phyloP scores from a whole-genome alignment of 176 grass and related monocot species.

The Secale cereale region DNA sequence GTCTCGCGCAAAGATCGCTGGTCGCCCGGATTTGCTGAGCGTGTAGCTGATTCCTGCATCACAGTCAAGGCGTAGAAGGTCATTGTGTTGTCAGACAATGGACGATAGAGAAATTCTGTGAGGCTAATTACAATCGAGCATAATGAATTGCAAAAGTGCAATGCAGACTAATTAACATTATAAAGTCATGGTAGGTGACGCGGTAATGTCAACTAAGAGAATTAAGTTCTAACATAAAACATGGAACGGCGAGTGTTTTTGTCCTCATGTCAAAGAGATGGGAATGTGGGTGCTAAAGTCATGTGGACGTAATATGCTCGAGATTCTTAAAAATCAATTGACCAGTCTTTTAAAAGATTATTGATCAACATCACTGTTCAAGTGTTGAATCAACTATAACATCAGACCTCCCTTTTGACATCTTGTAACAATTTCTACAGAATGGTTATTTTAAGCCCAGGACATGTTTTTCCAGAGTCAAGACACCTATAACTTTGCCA shows the following conservation, averaged over 20 bases:
- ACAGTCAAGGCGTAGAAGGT: neutral
- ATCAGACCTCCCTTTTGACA: neutral
- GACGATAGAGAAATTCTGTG: neutral
- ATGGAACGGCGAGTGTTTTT: neutral
- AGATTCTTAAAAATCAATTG: neutral
- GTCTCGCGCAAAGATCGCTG: conserved; percentile 87
- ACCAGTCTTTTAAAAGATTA: neutral
- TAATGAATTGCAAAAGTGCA: conserved; percentile 3
- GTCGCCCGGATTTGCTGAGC: conserved; percentile 83
- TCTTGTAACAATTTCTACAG: neutral
- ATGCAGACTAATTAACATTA: neutral
- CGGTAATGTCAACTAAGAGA: neutral
- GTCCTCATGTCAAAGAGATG: neutral
- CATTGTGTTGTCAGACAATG: neutral
- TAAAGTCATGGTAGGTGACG: neutral
- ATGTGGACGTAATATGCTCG: neutral
- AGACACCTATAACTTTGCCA: neutral
- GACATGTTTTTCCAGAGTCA: neutral
- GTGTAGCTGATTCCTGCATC: conserved; percentile 91
- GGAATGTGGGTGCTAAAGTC: neutral
- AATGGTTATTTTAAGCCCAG: neutral
- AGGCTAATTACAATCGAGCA: too few species aligned
- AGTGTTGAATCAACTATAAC: neutral
- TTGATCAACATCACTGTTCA: neutral
- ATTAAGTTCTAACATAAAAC: neutral